A percentile compares a stretch with the other conserved stretches of the same genome.
Conservation (phyloP, 805 yeast species). For the Wickerhamomyces hampshirensis region DNA sequence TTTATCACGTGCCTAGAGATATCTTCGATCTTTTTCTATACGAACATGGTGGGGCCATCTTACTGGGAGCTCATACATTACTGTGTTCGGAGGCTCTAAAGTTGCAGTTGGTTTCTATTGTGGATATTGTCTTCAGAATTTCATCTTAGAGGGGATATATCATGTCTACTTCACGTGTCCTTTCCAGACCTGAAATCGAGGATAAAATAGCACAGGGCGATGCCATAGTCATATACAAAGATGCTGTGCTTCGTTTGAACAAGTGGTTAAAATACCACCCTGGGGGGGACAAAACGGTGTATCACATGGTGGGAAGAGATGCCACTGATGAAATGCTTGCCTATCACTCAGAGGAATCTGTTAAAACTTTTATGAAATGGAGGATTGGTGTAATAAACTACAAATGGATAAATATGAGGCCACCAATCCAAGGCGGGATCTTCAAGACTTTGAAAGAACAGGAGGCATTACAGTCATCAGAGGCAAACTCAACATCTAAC, state of each 20-base stretch:
- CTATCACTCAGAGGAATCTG: conserved; percentile 64
- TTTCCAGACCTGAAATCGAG: conserved; percentile 45
- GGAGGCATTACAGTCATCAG: conserved; percentile 1
- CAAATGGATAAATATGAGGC: conserved; percentile 70
- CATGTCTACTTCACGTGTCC: conserved; percentile 16
- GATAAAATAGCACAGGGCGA: conserved; percentile 62
- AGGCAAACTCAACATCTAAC: not conserved
- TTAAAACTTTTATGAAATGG: conserved; percentile 47
- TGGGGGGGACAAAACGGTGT: conserved; percentile 83
- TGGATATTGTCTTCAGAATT: too few relatives aligned
- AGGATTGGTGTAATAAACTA: conserved; percentile 60
- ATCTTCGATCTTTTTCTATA: too few relatives aligned
- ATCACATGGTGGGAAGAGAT: conserved; percentile 83
- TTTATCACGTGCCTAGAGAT: too few relatives aligned
- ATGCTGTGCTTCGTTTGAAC: conserved; percentile 58
- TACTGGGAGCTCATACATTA: too few relatives aligned
- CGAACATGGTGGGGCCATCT: too few relatives aligned
- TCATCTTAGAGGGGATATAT: too few relatives aligned
- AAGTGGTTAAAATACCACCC: conserved; percentile 75
- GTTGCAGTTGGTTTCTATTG: too few relatives aligned
- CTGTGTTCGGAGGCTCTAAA: too few relatives aligned
- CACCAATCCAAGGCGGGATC: conserved; percentile 84
- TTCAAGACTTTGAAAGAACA: conserved; percentile 32
- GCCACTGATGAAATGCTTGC: conserved; percentile 90
- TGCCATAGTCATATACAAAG: conserved; percentile 60